phyloP scores from a whole-genome alignment of 192 early-diverging fungal genomes.

The Podila clonocystis region DNA sequence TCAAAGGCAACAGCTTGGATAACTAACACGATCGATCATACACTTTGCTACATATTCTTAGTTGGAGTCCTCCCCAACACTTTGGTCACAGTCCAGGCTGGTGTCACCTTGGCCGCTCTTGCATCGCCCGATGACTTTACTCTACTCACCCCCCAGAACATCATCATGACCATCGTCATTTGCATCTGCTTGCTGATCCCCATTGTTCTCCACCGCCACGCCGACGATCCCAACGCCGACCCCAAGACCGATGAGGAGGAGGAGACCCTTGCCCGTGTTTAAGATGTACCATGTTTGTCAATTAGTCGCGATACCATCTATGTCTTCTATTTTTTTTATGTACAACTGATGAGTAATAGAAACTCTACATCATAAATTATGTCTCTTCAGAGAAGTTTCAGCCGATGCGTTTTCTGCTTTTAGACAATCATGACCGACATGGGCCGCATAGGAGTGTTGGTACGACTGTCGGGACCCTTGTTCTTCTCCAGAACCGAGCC shows the following conservation, averaged over 20 bases:
- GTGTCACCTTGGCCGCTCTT: constrained; percentile 50
- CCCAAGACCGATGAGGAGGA: constrained; percentile 19
- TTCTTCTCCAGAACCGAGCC: constrained; percentile 4
- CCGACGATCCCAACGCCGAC: constrained; percentile 18
- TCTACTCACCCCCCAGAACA: constrained; percentile 50
- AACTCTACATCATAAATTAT: too few species aligned
- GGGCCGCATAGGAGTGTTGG: constrained; percentile 4
- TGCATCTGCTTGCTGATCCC: constrained; percentile 32
- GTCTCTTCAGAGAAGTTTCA: too few species aligned
- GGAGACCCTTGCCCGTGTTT: constrained; percentile 26
- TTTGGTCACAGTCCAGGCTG: constrained; percentile 53
- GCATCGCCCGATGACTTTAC: constrained; percentile 52
- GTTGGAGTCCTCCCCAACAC: constrained; percentile 51
- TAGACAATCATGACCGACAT: constrained; percentile 18
- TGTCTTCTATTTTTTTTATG: not conserved
- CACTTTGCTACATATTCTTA: constrained; percentile 1
- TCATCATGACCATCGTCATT: constrained; percentile 46
- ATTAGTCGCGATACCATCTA: not conserved
- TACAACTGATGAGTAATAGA: not conserved
- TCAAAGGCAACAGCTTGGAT: not conserved
- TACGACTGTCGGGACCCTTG: constrained; percentile 12
- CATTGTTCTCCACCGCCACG: constrained; percentile 31
- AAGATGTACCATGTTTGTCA: not conserved
- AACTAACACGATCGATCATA: not conserved
- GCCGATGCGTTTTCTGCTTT: not conserved